Evolutionary conservation across 2,329 filamentous ascomycete genomes (phyloP), one percentile per base, ranked within the genome.

Genomic region (Didymella arachidicola): DNA sequence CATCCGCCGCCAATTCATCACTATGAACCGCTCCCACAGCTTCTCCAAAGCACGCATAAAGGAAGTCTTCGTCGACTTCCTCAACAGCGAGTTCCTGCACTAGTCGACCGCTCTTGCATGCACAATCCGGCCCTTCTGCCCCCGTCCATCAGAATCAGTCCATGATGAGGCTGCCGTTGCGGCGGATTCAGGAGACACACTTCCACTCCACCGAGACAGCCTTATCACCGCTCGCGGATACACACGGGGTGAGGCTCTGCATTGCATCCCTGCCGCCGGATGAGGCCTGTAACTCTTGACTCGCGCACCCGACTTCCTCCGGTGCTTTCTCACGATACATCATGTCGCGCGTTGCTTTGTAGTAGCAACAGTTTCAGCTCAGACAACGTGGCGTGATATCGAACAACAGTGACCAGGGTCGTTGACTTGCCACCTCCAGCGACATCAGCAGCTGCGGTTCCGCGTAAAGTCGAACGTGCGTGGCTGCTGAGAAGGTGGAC

Each of bases 1-100:
- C 63, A 79, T 93, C 66, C 83, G 92, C 59, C 84, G 92, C 68
- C 90, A 92, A 47, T 96, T 91, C 77, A 87, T 94, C 67, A 85
- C 83, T 5, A 75, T 96, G 73, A 93, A 93, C 67, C 82, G 92
- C 79, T 70, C 90, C 82, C 72, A 93, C 64, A 78, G 69, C 47
- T 68, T 83, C 49, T 73, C 74, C n/a, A 78, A 78, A 55, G 65
- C 70, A 14, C 63, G 76, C 36, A 71, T 77, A 45, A 72, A 70
- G 60, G 74, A 76, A 45, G 68, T 76, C 47, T 78, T 78, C 58
- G 73, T 78, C 50, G 73, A 76, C 55, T 77, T 77, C 54, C 73
- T 78, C 25, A 77, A 77, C 53, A 68, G 69, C 43, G 69, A 77
- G 56, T 77, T 77, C 52, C 52, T 72, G 57, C 66, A 70, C 63